Conservation (phyloP, 164 flowering plant species). For the Umbilicus rupestris region DNA sequence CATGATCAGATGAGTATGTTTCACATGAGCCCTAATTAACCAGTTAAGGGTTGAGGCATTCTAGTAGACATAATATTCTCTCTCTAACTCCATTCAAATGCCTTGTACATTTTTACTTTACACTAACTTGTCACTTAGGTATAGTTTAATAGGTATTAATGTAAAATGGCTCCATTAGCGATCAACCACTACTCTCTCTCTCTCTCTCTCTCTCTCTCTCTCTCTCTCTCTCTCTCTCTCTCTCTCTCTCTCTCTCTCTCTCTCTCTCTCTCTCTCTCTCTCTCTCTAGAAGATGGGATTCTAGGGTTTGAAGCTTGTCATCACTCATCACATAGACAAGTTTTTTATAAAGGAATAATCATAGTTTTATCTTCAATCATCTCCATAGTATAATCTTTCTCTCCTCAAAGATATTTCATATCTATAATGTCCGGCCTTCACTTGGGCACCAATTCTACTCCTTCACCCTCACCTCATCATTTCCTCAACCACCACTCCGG, state of each 20-base stretch:
- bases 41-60: too few species aligned
- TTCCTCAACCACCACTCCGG: slow-evolving; percentile 2
- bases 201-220: too few species aligned
- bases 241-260: too few species aligned
- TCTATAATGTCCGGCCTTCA: slow-evolving; percentile 8
- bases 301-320: slow-evolving; percentile 1
- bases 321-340: not conserved
- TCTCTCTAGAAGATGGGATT: not conserved
- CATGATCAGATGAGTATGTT: not conserved
- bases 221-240: too few species aligned
- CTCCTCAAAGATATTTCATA: not conserved
- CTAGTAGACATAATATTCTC: too few species aligned
- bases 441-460: slow-evolving; percentile 5
- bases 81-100: too few species aligned
- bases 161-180: not conserved
- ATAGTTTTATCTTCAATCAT: slow-evolving; percentile 6
- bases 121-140: not conserved
- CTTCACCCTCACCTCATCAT: slow-evolving; percentile 6
- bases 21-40: not conserved
- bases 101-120: too few species aligned
- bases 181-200: not conserved
- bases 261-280: too few species aligned
- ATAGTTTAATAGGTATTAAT: not conserved
- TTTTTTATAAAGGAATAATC: not conserved
- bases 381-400: too few species aligned